Percentiles rank a stretch among this genome's conserved stretches.
phyloP scores from a whole-genome alignment of 2,329 filamentous ascomycete species.

The Phialophora expanda region DNA sequence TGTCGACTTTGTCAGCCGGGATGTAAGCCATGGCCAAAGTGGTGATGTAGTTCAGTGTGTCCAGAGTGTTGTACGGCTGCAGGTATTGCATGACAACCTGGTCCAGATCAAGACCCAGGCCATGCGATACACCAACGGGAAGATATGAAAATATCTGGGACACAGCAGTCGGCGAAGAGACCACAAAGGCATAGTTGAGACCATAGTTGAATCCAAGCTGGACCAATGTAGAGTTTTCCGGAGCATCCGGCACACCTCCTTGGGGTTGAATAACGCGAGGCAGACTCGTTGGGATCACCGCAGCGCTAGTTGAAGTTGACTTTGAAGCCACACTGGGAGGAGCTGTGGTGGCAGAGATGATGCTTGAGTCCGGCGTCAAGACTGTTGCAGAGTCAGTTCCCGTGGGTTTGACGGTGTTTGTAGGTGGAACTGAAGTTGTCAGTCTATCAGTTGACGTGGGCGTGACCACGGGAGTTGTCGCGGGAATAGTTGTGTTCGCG shows the following conservation, averaged over 20 bases:
- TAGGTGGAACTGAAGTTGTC: constrained; percentile 25
- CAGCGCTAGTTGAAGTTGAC: constrained; percentile 48
- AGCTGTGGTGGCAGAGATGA: constrained; percentile 41
- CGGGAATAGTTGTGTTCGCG: constrained; percentile 31
- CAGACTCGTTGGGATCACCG: constrained; percentile 66
- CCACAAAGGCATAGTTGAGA: constrained; percentile 85
- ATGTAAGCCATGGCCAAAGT: constrained; percentile 79
- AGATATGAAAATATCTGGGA: constrained; percentile 84
- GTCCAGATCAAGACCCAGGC: constrained; percentile 54
- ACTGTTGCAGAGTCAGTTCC: constrained; percentile 54
- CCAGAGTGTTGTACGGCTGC: constrained; percentile 55
- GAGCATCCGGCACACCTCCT: constrained; percentile 60
- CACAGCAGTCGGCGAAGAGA: constrained; percentile 71
- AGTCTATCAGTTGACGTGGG: constrained; percentile 16
- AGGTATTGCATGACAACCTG: constrained; percentile 41
- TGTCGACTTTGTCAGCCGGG: constrained; percentile 70
- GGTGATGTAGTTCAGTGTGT: constrained; percentile 75
- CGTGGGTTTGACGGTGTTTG: constrained; percentile 47
- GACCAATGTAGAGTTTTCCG: constrained; percentile 71
- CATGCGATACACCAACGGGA: constrained; percentile 71
- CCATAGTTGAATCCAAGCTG: constrained; percentile 83
- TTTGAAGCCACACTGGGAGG: constrained; percentile 42
- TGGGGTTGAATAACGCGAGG: constrained; percentile 78
- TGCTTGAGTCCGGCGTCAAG: constrained; percentile 43
- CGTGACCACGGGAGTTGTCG: constrained; percentile 23